phyloP scores from a whole-genome alignment of 306 rosid genomes.

The Luffa acutangula region DNA sequence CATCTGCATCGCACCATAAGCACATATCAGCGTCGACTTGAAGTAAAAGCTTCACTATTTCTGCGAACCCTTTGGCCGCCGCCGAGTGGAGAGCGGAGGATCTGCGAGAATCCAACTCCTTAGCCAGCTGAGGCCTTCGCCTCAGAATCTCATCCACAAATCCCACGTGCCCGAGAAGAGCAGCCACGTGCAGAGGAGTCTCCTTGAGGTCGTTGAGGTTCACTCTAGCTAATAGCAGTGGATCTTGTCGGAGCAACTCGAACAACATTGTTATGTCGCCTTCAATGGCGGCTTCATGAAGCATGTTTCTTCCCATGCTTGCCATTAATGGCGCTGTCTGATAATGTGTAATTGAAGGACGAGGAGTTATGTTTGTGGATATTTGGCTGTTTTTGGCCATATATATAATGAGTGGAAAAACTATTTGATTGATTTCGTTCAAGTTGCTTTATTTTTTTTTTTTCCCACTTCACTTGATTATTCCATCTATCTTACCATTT shows the following conservation, averaged over 20 bases:
- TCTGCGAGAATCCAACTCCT: constrained; percentile 19
- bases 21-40: neutral
- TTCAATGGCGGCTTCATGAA: neutral
- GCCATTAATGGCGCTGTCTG: neutral
- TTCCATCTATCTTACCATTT: too few relatives aligned
- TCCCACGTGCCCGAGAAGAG: constrained; percentile 14
- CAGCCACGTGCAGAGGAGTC: constrained; percentile 22
- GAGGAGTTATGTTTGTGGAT: too few relatives aligned
- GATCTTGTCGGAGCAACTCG: constrained; percentile 17
- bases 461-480: too few relatives aligned
- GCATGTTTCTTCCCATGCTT: neutral
- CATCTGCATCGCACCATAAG: constrained; percentile 8
- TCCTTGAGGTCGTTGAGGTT: constrained; percentile 3
- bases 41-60: constrained; percentile 5
- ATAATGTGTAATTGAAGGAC: too few relatives aligned
- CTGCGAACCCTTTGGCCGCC: constrained; percentile 13
- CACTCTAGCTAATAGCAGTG: constrained; percentile 11
- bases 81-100: constrained; percentile 23
- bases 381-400: too few relatives aligned
- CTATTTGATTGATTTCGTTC: too few relatives aligned
- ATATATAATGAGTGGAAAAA: too few relatives aligned
- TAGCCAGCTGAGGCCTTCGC: constrained; percentile 15
- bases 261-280: neutral
- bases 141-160: constrained; percentile 12
- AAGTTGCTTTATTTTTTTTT: too few relatives aligned